phyloP scores from a whole-genome alignment of 2,329 filamentous ascomycete species.

The Ilyonectria robusta region DNA sequence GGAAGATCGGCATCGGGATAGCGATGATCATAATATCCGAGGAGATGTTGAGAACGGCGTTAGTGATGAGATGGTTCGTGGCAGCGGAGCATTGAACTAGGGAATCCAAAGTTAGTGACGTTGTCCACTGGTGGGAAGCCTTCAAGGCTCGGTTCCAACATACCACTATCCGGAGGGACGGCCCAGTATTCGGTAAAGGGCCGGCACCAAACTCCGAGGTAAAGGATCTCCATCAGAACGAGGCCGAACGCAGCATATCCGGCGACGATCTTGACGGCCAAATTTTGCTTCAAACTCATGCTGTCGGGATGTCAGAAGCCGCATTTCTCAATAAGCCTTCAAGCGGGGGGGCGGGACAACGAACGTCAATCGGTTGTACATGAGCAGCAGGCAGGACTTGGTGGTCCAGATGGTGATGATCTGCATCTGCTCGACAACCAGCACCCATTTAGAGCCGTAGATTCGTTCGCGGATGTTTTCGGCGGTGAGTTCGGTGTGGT shows the following conservation, averaged over 20 bases:
- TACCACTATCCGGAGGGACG: conserved; percentile 66
- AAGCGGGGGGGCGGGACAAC: conserved; percentile 35
- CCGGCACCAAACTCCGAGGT: conserved; percentile 67
- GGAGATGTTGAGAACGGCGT: conserved; percentile 71
- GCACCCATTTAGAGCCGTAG: conserved; percentile 72
- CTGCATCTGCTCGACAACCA: conserved; percentile 74
- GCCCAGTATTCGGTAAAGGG: conserved; percentile 72
- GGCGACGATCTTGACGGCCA: conserved; percentile 64
- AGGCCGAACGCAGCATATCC: conserved; percentile 63
- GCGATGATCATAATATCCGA: conserved; percentile 72
- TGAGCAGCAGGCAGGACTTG: conserved; percentile 70
- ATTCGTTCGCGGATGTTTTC: conserved; percentile 58
- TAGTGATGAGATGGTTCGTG: conserved; percentile 70
- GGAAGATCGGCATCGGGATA: conserved; percentile 68
- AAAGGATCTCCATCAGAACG: conserved; percentile 65
- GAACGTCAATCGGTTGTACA: conserved; percentile 69
- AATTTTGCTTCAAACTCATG: conserved; percentile 61
- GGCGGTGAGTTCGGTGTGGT: conserved; percentile 61
- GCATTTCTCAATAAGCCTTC: neutral
- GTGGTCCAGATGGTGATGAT: conserved; percentile 70
- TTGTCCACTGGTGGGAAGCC: neutral
- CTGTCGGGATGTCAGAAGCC: conserved; percentile 47
- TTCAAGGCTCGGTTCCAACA: conserved; percentile 28
- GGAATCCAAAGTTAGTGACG: conserved; percentile 26
- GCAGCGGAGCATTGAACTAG: conserved; percentile 70